phyloP scores from a whole-genome alignment of 495 filamentous ascomycete species.

The Platismatia glauca region DNA sequence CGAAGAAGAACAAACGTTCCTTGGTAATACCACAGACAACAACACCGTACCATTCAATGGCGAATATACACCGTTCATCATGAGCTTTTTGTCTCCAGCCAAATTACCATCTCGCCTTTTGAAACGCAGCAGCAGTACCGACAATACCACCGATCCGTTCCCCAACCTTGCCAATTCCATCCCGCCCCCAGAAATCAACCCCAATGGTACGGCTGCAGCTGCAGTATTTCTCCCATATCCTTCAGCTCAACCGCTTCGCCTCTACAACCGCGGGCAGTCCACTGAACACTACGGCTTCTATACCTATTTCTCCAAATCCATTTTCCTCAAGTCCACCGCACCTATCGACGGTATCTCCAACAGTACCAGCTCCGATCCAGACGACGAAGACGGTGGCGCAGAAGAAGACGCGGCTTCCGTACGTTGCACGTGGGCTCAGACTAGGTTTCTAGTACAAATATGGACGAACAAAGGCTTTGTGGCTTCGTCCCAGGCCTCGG shows the following conservation, averaged over 20 bases:
- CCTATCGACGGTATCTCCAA: slow-evolving; percentile 31
- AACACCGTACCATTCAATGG: slow-evolving; percentile 47
- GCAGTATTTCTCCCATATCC: slow-evolving; percentile 60
- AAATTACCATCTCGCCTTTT: slow-evolving; percentile 20
- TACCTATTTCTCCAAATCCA: slow-evolving; percentile 80
- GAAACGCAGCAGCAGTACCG: slow-evolving; percentile 7
- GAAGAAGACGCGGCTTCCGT: slow-evolving; percentile 49
- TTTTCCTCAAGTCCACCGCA: slow-evolving; percentile 58
- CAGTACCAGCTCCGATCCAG: slow-evolving; percentile 26
- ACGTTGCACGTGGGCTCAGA: slow-evolving; percentile 72
- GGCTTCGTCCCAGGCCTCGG: slow-evolving; percentile 31
- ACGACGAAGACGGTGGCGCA: slow-evolving; percentile 59
- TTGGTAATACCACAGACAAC: slow-evolving; percentile 77
- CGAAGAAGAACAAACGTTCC: slow-evolving; percentile 60
- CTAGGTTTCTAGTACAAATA: slow-evolving; percentile 80
- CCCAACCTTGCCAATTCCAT: slow-evolving; percentile 46
- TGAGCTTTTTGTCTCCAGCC: slow-evolving; percentile 33
- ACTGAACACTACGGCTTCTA: slow-evolving; percentile 94
- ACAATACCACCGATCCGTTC: slow-evolving; percentile 27
- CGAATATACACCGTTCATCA: slow-evolving; percentile 46
- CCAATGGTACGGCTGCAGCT: slow-evolving; percentile 61
- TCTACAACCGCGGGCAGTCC: slow-evolving; percentile 71
- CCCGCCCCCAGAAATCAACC: slow-evolving; percentile 49
- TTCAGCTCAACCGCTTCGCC: slow-evolving; percentile 65
- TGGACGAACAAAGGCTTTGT: slow-evolving; percentile 60